Percentiles rank a stretch among this genome's conserved stretches.
phyloP scores from a whole-genome alignment of 768 basidiomycete species.

The Psilocybe azurescens region DNA sequence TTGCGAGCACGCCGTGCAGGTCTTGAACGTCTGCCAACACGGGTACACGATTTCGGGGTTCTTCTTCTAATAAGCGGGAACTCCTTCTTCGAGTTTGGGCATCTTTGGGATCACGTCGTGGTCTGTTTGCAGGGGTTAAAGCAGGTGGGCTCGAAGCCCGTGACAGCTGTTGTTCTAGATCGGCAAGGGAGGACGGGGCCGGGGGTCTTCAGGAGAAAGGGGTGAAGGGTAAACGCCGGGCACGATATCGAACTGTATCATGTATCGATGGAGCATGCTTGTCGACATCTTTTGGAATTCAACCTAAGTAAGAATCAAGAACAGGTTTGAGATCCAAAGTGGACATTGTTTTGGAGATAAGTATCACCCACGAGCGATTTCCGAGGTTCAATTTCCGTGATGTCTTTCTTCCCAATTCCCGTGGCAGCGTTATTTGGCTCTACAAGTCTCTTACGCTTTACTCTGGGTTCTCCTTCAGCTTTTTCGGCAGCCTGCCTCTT shows the following conservation, averaged over 20 bases:
- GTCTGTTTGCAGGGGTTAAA: slow-evolving; percentile 70
- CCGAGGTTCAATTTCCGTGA: slow-evolving; percentile 42
- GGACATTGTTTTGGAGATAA: neutral
- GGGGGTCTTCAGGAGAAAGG: slow-evolving; percentile 71
- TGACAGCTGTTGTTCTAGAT: slow-evolving; percentile 48
- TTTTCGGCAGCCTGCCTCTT: slow-evolving; percentile 74
- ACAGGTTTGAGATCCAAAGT: neutral
- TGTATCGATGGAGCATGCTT: slow-evolving; percentile 70
- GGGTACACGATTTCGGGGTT: slow-evolving; percentile 56
- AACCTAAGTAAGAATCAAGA: slow-evolving; percentile 49
- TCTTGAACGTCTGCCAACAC: slow-evolving; percentile 75
- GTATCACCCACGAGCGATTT: slow-evolving; percentile 45
- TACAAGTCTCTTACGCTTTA: slow-evolving; percentile 69
- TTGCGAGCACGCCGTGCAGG: slow-evolving; percentile 68
- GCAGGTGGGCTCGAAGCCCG: slow-evolving; percentile 58
- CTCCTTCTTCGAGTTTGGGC: slow-evolving; percentile 63
- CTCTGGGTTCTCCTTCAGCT: slow-evolving; percentile 74
- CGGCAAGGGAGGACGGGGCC: slow-evolving; percentile 63
- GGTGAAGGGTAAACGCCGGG: slow-evolving; percentile 77
- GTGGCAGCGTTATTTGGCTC: slow-evolving; percentile 43
- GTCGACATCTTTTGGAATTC: slow-evolving; percentile 78
- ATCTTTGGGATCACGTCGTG: slow-evolving; percentile 71
- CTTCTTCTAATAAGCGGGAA: slow-evolving; percentile 76
- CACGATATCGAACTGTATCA: slow-evolving; percentile 73
- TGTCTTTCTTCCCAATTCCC: slow-evolving; percentile 37